Evolutionary conservation across 176 grass and related monocot genomes (phyloP), one percentile per base, ranked within the genome.

Genomic region (Ensete glaucum): DNA sequence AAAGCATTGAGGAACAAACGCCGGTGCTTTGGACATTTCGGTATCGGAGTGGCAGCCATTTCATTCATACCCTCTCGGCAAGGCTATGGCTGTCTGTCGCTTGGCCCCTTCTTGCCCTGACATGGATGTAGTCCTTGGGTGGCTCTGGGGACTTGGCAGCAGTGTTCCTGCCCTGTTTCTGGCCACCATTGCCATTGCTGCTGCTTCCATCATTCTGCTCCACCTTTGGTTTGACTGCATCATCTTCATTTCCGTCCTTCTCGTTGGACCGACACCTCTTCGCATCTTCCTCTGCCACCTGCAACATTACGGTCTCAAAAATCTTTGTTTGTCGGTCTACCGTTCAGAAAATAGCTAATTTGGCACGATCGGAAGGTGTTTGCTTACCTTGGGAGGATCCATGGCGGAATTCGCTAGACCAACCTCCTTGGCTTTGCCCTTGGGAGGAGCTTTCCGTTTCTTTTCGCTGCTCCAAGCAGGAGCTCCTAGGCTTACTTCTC

Each of bases 71-170:
- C 82, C 96, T 85, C 88, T 99, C 96, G 8, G 96, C 96, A 50
- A 99, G 85, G 85, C 96, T 99, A 71, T 99, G 96, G 81, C 88
- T 98, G 74, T 98, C 95, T 52, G 95, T 98, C 10, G 95, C 95
- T 83, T 98, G 89, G 11, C 95, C 95, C 73, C 90, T 89, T 82
- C 95, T 75, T 9, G 90, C 88, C 77, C 95, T 87, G 79, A 98
- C 95, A 79, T 98, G 95, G 70, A 98, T 98, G 67, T 87, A 98
- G 75, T 93, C 95, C 69, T 89, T 89, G 6, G 76, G 90, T 48
- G 88, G 86, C 72, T 94, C 95, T 0, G 78, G 78, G 11, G 17
- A 23, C 70, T 93, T 93, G 1, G 85, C 78, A 1, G 68, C 16
- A 81, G 65, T 74, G 49, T 93, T 85, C 88, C 87, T 93, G 6